These are phyloP conservation scores for Murraya koenigii DNA, from an alignment of 345 rosid species.

Conservation along the genomic window DNA sequence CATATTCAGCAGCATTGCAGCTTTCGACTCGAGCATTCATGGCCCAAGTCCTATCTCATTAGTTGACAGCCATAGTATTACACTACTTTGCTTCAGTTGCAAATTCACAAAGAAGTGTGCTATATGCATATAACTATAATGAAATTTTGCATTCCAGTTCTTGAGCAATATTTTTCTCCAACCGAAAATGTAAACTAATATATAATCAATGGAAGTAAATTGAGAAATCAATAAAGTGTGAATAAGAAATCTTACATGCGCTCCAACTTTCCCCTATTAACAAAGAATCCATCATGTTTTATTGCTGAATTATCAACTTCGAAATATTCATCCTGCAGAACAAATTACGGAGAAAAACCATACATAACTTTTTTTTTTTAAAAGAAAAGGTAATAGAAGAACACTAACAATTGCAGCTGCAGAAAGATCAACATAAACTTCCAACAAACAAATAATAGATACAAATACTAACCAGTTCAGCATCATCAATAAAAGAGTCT, in stretches of 20 bases:
- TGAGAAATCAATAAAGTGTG: background rate
- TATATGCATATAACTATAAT: background rate
- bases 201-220: background rate
- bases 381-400: background rate
- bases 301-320: slow-evolving; percentile 90
- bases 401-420: background rate
- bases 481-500: slow-evolving; percentile 95
- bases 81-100: background rate
- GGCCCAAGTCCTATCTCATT: background rate
- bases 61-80: background rate
- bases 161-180: background rate
- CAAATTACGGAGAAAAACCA: slow-evolving; percentile 9
- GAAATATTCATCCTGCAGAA: slow-evolving; percentile 91
- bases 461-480: slow-evolving; percentile 69
- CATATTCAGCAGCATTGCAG: background rate
- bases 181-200: background rate
- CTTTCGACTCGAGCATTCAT: background rate
- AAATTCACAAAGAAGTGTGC: background rate
- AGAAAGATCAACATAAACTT: background rate
- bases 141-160: background rate
- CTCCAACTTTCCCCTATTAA: slow-evolving; percentile 88
- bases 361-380: background rate
- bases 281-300: slow-evolving; percentile 89
- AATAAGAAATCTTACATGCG: slow-evolving; percentile 57
- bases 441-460: background rate